Conservation (phyloP, 2,329 filamentous ascomycete genomes). For the Fusarium secorum region DNA sequence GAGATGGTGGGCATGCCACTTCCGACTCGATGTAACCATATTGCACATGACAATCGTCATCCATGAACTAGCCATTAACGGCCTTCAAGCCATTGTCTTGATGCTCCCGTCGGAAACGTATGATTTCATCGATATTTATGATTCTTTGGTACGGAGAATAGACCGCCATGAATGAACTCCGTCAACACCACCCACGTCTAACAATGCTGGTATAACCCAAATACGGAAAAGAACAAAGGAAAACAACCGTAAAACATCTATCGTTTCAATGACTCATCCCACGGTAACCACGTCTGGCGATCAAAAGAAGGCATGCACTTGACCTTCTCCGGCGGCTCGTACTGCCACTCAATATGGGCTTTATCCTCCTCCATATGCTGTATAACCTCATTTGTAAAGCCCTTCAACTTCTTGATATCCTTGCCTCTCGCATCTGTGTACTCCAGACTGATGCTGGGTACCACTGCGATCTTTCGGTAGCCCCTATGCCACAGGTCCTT, state of each 20-base stretch:
- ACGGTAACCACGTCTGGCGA: conserved; percentile 53
- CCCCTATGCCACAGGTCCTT: conserved; percentile 64
- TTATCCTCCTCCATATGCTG: conserved; percentile 40
- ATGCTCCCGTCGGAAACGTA: not conserved
- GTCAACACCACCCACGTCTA: conserved; percentile 12
- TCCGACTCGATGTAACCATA: not conserved
- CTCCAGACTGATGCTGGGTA: conserved; percentile 63
- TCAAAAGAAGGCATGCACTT: conserved; percentile 57
- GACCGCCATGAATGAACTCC: conserved; percentile 10
- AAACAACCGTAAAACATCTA: not conserved
- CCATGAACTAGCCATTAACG: not conserved
- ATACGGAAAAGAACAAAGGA: not conserved
- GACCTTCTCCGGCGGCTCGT: conserved; percentile 54
- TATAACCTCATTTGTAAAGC: conserved; percentile 53
- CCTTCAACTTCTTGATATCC: conserved; percentile 60
- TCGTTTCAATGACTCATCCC: conserved; percentile 40
- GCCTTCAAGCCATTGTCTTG: not conserved
- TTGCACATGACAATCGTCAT: not conserved
- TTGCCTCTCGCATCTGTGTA: conserved; percentile 56
- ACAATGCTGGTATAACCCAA: conserved; percentile 1
- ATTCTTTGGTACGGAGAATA: not conserved
- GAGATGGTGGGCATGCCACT: not conserved
- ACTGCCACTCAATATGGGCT: conserved; percentile 53
- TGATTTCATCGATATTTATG: not conserved
- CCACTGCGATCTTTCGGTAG: conserved; percentile 61